Conservation (phyloP, 495 filamentous ascomycete genomes). For the Podospora conica region DNA sequence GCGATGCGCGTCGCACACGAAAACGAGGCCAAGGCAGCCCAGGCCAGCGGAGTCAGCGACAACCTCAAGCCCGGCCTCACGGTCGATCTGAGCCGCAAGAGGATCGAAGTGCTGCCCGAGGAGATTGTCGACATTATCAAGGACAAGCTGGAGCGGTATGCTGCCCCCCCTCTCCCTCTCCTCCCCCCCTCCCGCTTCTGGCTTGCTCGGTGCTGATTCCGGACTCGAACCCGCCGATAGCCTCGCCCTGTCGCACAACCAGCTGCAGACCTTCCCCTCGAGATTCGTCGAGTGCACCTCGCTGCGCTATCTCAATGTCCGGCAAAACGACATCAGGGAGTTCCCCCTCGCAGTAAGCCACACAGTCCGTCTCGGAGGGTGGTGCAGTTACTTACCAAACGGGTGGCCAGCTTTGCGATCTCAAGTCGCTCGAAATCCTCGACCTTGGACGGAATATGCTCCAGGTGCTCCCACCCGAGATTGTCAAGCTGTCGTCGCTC, state of each 20-base stretch:
- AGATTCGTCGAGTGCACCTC: constrained; percentile 81
- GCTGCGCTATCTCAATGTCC: constrained; percentile 90
- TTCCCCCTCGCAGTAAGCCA: constrained; percentile 75
- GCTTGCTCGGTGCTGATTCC: neutral
- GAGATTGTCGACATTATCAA: constrained; percentile 90
- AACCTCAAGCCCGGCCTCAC: constrained; percentile 74
- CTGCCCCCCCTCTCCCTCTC: neutral
- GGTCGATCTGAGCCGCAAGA: constrained; percentile 79
- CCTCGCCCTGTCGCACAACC: constrained; percentile 85
- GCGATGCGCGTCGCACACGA: constrained; percentile 64
- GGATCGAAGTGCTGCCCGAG: constrained; percentile 73
- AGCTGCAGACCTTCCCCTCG: constrained; percentile 66
- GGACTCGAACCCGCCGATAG: constrained; percentile 38
- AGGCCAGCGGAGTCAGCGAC: constrained; percentile 60
- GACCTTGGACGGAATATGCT: constrained; percentile 87
- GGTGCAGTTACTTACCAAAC: constrained; percentile 10
- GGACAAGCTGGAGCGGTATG: constrained; percentile 82
- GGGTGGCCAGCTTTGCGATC: constrained; percentile 55
- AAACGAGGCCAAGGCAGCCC: constrained; percentile 60
- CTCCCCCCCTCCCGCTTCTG: neutral
- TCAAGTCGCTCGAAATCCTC: constrained; percentile 83
- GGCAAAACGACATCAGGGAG: constrained; percentile 78
- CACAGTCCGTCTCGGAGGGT: constrained; percentile 2
- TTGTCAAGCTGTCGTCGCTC: constrained; percentile 67
- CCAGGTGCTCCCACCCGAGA: constrained; percentile 66